These are phyloP conservation scores for Aspergillus olivimuriae DNA, from an alignment of 495 filamentous ascomycete species.

Conservation along the genomic window DNA sequence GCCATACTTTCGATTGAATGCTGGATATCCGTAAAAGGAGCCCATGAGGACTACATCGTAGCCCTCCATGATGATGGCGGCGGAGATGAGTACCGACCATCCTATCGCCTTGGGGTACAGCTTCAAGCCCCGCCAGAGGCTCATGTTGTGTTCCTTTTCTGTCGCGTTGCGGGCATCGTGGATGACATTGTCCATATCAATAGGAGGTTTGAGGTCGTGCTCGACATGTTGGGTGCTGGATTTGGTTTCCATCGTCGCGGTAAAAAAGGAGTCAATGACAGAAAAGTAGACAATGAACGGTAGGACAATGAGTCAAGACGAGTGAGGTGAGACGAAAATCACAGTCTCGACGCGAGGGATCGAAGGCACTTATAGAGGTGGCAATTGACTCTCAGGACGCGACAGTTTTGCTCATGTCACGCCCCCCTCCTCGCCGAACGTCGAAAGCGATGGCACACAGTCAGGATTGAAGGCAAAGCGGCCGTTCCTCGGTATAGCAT, in stretches of 20 bases:
- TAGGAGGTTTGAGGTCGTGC: not conserved
- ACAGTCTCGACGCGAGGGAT: too few relatives aligned
- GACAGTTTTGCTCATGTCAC: too few relatives aligned
- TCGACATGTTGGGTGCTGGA: conserved; percentile 3
- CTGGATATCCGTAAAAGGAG: conserved; percentile 23
- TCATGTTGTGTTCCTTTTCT: conserved; percentile 10
- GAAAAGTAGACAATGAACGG: not conserved
- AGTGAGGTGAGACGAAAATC: too few relatives aligned
- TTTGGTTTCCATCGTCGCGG: conserved; percentile 1
- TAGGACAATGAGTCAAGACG: not conserved
- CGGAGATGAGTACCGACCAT: conserved; percentile 38
- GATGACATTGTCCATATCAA: conserved; percentile 1
- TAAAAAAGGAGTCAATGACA: not conserved
- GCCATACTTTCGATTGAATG: conserved; percentile 34
- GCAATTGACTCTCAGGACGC: too few relatives aligned
- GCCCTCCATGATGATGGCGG: conserved; percentile 42
- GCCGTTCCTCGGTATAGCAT: too few relatives aligned
- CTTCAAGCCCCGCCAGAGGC: conserved; percentile 18
- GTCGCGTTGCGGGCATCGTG: conserved; percentile 1
- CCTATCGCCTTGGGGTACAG: conserved; percentile 41
- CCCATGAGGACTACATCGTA: conserved; percentile 38
- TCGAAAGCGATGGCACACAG: too few relatives aligned
- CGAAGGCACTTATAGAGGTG: too few relatives aligned
- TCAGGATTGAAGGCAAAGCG: too few relatives aligned
- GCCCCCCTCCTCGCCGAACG: too few relatives aligned